phyloP scores from a whole-genome alignment of 169 alveolate species.

The Plasmodium inui region DNA sequence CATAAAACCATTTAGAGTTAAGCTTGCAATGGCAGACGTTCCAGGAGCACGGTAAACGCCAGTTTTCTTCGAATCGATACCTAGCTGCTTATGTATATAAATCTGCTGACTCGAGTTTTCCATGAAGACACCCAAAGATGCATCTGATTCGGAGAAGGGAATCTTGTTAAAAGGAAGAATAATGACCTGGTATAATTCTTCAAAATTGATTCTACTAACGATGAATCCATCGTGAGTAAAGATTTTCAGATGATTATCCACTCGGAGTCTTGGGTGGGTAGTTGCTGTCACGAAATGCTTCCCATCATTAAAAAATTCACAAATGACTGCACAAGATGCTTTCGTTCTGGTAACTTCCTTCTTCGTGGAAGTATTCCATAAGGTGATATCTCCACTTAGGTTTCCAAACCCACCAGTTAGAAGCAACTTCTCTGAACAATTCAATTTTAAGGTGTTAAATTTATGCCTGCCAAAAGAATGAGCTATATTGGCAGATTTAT shows the following conservation, averaged over 20 bases:
- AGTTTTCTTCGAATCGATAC: slow-evolving; percentile 53
- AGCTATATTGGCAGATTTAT: slow-evolving; percentile 77
- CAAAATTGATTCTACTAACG: slow-evolving; percentile 78
- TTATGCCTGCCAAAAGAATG: slow-evolving; percentile 85
- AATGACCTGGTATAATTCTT: slow-evolving; percentile 79
- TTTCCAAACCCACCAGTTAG: slow-evolving; percentile 94
- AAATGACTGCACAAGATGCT: slow-evolving; percentile 84
- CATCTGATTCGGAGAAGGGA: slow-evolving; percentile 2
- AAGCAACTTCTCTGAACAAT: slow-evolving; percentile 84
- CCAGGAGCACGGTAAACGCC: slow-evolving; percentile 85
- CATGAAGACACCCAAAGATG: neutral
- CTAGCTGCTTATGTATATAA: slow-evolving; percentile 64
- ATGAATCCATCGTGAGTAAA: slow-evolving; percentile 85
- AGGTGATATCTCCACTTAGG: slow-evolving; percentile 91
- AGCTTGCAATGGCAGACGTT: neutral
- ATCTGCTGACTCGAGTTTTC: neutral
- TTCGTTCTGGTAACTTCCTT: slow-evolving; percentile 82
- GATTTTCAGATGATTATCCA: slow-evolving; percentile 89
- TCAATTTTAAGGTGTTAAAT: slow-evolving; percentile 87
- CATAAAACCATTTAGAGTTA: neutral
- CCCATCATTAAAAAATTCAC: slow-evolving; percentile 87
- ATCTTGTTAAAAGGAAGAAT: slow-evolving; percentile 72
- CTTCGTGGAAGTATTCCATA: slow-evolving; percentile 87
- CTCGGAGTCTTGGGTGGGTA: slow-evolving; percentile 91
- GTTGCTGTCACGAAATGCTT: slow-evolving; percentile 90